Percentiles rank a stretch among this genome's conserved stretches.
Conservation (phyloP, 805 yeast genomes). For the Schizosaccharomyces lindneri region DNA sequence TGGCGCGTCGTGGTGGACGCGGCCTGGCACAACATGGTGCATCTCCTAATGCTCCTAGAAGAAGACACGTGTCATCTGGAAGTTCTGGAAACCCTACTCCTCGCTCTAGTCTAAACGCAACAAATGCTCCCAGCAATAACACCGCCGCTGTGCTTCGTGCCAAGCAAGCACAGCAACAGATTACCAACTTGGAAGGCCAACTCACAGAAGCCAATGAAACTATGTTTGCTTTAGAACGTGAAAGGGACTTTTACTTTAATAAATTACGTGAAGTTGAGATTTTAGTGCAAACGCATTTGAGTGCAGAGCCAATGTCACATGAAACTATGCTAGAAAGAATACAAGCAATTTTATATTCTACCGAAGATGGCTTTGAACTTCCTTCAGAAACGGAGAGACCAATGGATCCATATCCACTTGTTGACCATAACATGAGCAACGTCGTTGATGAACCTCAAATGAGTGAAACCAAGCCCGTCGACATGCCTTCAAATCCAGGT, state of each 20-base stretch:
- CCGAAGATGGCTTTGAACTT: conserved; percentile 62
- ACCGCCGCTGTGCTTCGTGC: conserved; percentile 14
- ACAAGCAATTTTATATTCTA: conserved; percentile 51
- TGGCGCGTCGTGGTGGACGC: conserved; percentile 24
- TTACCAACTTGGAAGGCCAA: conserved; percentile 24
- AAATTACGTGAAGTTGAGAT: conserved; percentile 77
- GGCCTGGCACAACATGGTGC: conserved; percentile 2
- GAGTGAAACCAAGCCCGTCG: background rate
- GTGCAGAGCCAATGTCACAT: conserved; percentile 20
- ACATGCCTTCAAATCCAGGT: background rate
- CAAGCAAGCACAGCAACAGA: conserved; percentile 19
- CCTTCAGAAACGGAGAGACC: conserved; percentile 12
- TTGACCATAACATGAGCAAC: background rate
- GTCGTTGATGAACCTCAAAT: background rate
- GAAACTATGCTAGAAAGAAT: conserved; percentile 31
- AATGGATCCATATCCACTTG: background rate
- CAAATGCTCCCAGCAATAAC: conserved; percentile 9
- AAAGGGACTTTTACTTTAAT: conserved; percentile 73
- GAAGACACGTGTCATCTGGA: conserved; percentile 4
- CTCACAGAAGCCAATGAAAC: conserved; percentile 31
- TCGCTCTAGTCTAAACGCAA: conserved; percentile 6
- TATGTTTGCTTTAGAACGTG: conserved; percentile 41
- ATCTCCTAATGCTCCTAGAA: conserved; percentile 1
- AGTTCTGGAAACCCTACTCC: conserved; percentile 5
- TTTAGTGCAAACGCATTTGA: conserved; percentile 23